Evolutionary conservation across 2,329 filamentous ascomycete species (phyloP).

Genomic region (Didymella pinodella): DNA sequence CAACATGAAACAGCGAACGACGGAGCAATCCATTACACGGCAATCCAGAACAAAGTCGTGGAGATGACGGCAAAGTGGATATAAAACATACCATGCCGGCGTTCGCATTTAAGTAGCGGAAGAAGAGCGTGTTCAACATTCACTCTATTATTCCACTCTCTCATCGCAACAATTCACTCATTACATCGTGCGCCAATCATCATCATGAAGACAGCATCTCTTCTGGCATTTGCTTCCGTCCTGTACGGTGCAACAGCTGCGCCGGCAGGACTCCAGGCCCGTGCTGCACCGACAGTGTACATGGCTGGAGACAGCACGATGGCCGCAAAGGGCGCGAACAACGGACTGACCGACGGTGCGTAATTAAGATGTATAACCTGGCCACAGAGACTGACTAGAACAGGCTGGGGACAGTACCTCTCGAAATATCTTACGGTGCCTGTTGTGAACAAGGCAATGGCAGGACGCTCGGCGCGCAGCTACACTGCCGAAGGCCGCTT

Average conservation of each 20-base stretch:
- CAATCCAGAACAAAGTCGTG: not conserved
- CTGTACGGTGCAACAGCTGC: not conserved
- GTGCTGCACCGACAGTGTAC: not conserved
- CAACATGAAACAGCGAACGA: not conserved
- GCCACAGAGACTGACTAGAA: not conserved
- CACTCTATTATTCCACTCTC: too few species aligned
- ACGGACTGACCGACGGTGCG: not conserved
- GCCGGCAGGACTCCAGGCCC: not conserved
- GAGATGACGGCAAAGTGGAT: not conserved
- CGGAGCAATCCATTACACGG: not conserved
- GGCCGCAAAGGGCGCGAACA: not conserved
- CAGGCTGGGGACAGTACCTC: not conserved
- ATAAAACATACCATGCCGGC: too few species aligned
- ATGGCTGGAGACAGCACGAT: not conserved
- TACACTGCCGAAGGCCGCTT: not conserved
- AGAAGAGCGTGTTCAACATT: too few species aligned
- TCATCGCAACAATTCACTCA: not conserved
- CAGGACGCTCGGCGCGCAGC: not conserved
- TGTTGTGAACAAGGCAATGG: not conserved
- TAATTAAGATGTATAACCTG: rapidly evolving
- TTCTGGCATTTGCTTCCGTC: too few species aligned
- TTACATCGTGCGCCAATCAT: not conserved
- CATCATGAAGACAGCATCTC: too few species aligned
- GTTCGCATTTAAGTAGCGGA: too few species aligned
- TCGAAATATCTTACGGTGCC: not conserved